These are phyloP conservation scores for Microbotryum silenes-acaulis DNA, from an alignment of 1,284 basidiomycete species.

Conservation along the genomic window DNA sequence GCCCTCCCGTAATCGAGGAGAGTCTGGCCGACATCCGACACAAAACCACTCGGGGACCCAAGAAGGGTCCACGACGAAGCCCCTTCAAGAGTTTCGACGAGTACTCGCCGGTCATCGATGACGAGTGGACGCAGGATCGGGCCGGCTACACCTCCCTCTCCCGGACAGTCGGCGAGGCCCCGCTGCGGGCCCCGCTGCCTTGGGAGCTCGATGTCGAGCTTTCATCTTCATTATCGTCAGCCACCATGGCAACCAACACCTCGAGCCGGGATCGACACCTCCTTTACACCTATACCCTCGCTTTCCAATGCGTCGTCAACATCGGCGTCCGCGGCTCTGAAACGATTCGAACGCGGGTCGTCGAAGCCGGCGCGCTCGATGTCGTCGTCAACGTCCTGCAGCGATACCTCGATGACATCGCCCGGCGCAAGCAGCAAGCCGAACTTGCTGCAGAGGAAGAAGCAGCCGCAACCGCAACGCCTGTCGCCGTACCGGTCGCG, in stretches of 20 bases:
- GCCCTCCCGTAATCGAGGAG: slow-evolving; percentile 7
- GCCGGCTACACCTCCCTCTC: not conserved
- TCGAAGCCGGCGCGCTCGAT: slow-evolving; percentile 90
- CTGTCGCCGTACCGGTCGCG: not conserved
- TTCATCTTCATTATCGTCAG: not conserved
- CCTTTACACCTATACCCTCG: slow-evolving; percentile 59
- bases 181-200: not conserved
- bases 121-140: not conserved
- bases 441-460: slow-evolving; percentile 14
- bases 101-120: slow-evolving; percentile 12
- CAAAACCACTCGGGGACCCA: slow-evolving; percentile 6
- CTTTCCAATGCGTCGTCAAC: slow-evolving; percentile 96
- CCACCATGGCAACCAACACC: slow-evolving; percentile 25
- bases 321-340: slow-evolving; percentile 96
- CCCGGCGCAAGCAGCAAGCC: slow-evolving; percentile 39
- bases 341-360: slow-evolving; percentile 80
- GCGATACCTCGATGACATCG: slow-evolving; percentile 53
- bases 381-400: slow-evolving; percentile 91
- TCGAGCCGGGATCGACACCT: slow-evolving; percentile 62
- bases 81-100: slow-evolving; percentile 36
- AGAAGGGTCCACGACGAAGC: slow-evolving; percentile 3
- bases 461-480: slow-evolving; percentile 10
- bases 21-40: slow-evolving; percentile 18
- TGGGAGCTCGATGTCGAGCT: slow-evolving; percentile 5
- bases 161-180: not conserved